phyloP scores from a whole-genome alignment of 106 monocot genomes.

The Agapanthus africanus region DNA sequence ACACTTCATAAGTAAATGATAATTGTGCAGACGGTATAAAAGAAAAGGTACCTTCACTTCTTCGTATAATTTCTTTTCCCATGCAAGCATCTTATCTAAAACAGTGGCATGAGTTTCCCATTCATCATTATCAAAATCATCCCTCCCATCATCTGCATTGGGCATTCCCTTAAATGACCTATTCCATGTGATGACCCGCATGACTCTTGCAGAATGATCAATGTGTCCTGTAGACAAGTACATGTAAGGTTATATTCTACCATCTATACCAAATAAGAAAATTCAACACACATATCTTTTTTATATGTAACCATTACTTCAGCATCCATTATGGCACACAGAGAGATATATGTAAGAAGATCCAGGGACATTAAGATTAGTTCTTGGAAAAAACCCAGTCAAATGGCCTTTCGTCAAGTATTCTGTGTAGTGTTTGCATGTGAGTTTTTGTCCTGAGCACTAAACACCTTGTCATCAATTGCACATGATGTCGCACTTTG shows the following conservation, averaged over 20 bases:
- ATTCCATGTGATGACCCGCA: slow-evolving; percentile 97
- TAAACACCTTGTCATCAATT: too few relatives aligned
- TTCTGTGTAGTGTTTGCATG: too few relatives aligned
- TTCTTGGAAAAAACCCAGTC: too few relatives aligned
- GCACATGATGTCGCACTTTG: too few relatives aligned
- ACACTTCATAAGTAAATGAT: background rate
- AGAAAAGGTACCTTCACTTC: slow-evolving; percentile 83
- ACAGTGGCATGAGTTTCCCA: slow-evolving; percentile 87
- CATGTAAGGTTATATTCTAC: slow-evolving; percentile 1
- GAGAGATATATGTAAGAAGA: too few relatives aligned
- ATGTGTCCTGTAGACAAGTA: slow-evolving; percentile 55
- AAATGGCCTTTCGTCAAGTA: too few relatives aligned
- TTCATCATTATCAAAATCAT: slow-evolving; percentile 86
- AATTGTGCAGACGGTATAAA: too few relatives aligned
- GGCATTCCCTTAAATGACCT: slow-evolving; percentile 71
- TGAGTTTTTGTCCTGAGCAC: too few relatives aligned
- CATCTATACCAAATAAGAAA: background rate
- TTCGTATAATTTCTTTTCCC: slow-evolving; percentile 96
- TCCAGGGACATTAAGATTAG: too few relatives aligned
- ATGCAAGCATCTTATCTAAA: slow-evolving; percentile 93
- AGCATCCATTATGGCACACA: too few relatives aligned
- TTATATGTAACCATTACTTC: too few relatives aligned
- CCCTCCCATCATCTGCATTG: slow-evolving; percentile 55
- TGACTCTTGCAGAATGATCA: slow-evolving; percentile 89
- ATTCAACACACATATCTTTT: too few relatives aligned